Conservation (phyloP, 1,139 yeast species). For the Candida albicans region DNA sequence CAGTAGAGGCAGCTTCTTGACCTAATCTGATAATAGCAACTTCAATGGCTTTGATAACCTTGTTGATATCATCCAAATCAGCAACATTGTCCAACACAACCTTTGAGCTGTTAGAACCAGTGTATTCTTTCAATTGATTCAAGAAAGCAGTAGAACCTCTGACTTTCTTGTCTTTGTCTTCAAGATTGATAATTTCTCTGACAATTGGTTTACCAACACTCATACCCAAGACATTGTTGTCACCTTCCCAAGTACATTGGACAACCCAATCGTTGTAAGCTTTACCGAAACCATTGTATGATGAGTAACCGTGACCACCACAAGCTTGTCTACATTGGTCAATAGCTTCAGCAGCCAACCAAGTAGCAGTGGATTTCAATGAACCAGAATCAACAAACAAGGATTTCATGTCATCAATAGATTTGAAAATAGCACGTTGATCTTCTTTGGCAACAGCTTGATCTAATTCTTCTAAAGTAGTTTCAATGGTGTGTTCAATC, state of each 20-base stretch:
- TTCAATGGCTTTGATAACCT: constrained; percentile 40
- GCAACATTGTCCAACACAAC: constrained; percentile 27
- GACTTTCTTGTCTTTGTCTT: constrained; percentile 34
- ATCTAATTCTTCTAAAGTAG: constrained; percentile 33
- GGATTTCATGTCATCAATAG: constrained; percentile 44
- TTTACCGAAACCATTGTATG: constrained; percentile 49
- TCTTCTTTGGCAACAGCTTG: constrained; percentile 38
- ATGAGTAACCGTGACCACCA: constrained; percentile 54
- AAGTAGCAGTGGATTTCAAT: constrained; percentile 48
- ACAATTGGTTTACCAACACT: constrained; percentile 49
- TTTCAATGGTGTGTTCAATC: constrained; percentile 32
- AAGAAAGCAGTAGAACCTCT: constrained; percentile 42
- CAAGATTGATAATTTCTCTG: constrained; percentile 32
- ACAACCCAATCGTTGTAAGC: constrained; percentile 52
- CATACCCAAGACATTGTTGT: constrained; percentile 49
- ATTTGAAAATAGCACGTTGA: constrained; percentile 34
- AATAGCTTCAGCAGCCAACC: constrained; percentile 49
- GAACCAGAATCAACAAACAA: constrained; percentile 50
- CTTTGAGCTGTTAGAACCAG: constrained; percentile 21
- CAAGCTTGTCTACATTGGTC: constrained; percentile 52
- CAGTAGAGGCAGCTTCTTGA: constrained; percentile 31
- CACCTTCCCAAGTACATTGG: constrained; percentile 57
- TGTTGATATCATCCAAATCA: constrained; percentile 34
- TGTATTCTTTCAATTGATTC: constrained; percentile 33
- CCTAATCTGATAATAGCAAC: constrained; percentile 44